Evolutionary conservation across 176 grass and related monocot species (phyloP).

Genomic region (Hordeum marinum): DNA sequence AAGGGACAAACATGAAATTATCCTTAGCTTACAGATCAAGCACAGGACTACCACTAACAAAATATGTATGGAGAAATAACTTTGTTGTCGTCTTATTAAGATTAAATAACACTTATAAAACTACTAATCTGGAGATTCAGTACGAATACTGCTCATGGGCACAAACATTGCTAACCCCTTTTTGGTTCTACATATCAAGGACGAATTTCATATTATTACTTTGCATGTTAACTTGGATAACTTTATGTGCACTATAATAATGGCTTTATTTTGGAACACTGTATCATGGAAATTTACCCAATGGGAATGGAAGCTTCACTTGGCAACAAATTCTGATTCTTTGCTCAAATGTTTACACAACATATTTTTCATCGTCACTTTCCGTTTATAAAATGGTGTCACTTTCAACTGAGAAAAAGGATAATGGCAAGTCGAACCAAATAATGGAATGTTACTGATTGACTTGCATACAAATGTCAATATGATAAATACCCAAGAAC

Average conservation of each 20-base stretch:
- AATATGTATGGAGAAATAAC: slow-evolving; percentile 9
- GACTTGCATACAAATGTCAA: slow-evolving; percentile 22
- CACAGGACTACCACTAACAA: neutral
- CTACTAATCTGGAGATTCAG: neutral
- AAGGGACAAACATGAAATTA: slow-evolving; percentile 14
- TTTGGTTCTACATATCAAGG: neutral
- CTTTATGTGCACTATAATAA: neutral
- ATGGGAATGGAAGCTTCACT: neutral
- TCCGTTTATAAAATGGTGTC: slow-evolving; percentile 3
- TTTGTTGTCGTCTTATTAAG: neutral
- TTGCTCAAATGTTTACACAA: neutral
- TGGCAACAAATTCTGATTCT: neutral
- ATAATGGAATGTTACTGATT: neutral
- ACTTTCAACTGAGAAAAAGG: neutral
- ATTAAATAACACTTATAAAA: neutral
- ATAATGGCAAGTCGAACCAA: neutral
- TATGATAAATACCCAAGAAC: neutral
- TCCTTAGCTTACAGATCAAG: slow-evolving; percentile 1
- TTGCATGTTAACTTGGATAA: neutral
- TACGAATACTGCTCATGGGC: neutral
- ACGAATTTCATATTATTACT: neutral
- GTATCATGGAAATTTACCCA: neutral
- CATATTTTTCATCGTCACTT: slow-evolving; percentile 4
- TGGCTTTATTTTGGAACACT: neutral
- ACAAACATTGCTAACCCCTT: neutral